Evolutionary conservation across 495 filamentous ascomycete genomes (phyloP).

Genomic region (Aspergillus sparsus): DNA sequence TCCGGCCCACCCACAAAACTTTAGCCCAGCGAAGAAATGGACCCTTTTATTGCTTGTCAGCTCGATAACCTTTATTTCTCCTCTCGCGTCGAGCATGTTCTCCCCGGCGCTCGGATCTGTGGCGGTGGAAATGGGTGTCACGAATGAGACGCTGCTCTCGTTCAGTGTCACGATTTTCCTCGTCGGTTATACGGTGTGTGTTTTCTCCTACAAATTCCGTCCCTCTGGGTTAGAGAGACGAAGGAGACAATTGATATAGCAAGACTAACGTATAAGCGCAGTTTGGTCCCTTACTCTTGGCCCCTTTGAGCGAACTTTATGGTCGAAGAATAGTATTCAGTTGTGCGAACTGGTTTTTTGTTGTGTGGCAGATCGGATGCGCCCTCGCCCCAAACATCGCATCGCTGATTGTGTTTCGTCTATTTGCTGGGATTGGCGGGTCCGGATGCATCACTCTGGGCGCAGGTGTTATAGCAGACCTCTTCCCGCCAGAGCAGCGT

Average conservation of each 20-base stretch:
- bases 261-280: slow-evolving; percentile 4
- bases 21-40: slow-evolving; percentile 47
- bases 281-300: slow-evolving; percentile 47
- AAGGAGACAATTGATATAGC: background rate
- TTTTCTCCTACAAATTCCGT: background rate
- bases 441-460: slow-evolving; percentile 45
- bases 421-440: slow-evolving; percentile 64
- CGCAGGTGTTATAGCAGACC: slow-evolving; percentile 60
- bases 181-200: slow-evolving; percentile 57
- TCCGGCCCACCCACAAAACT: slow-evolving; percentile 70
- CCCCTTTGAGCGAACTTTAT: slow-evolving; percentile 47
- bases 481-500: slow-evolving; percentile 57
- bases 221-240: background rate
- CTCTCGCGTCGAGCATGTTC: slow-evolving; percentile 68
- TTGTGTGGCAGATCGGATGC: slow-evolving; percentile 67
- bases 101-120: slow-evolving; percentile 62
- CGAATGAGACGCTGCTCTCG: slow-evolving; percentile 47
- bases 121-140: slow-evolving; percentile 60
- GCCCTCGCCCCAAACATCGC: slow-evolving; percentile 61
- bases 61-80: slow-evolving; percentile 49
- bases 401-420: slow-evolving; percentile 63
- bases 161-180: slow-evolving; percentile 59
- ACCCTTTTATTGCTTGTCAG: slow-evolving; percentile 35
- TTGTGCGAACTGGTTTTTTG: slow-evolving; percentile 42
- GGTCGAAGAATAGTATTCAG: slow-evolving; percentile 42